Evolutionary conservation across 2,329 filamentous ascomycete genomes (phyloP).

Genomic region (Penicillium brasilianum): DNA sequence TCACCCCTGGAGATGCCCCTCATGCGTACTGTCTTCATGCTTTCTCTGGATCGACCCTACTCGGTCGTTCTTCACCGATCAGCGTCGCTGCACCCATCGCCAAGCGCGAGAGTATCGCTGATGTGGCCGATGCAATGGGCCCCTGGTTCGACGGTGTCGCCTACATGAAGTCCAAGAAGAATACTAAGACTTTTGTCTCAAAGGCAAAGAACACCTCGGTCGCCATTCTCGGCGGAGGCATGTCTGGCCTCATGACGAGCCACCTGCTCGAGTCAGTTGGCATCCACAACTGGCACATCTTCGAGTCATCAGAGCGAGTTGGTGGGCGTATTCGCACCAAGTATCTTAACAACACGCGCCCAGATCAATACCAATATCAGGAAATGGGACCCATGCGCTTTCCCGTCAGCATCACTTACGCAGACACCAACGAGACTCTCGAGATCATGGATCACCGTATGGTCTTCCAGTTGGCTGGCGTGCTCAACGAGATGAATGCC

Average conservation of each 20-base stretch:
- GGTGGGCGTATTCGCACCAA: slow-evolving; percentile 53
- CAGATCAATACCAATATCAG: slow-evolving; percentile 45
- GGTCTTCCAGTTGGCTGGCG: slow-evolving; percentile 50
- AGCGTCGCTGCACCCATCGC: slow-evolving; percentile 19
- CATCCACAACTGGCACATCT: slow-evolving; percentile 53
- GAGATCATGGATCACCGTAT: slow-evolving; percentile 51
- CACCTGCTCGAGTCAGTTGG: slow-evolving; percentile 52
- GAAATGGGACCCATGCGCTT: slow-evolving; percentile 56
- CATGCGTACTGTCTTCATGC: slow-evolving; percentile 43
- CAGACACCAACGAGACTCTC: slow-evolving; percentile 49
- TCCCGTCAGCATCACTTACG: slow-evolving; percentile 48
- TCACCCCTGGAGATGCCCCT: slow-evolving; percentile 38
- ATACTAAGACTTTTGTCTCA: slow-evolving; percentile 30
- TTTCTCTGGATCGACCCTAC: slow-evolving; percentile 32
- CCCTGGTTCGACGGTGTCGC: slow-evolving; percentile 50
- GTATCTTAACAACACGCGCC: slow-evolving; percentile 48
- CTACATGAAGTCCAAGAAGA: slow-evolving; percentile 41
- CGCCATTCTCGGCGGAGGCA: slow-evolving; percentile 48
- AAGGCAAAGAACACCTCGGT: slow-evolving; percentile 40
- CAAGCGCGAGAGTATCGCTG: slow-evolving; percentile 37
- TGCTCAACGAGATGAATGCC: slow-evolving; percentile 49
- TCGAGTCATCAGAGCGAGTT: slow-evolving; percentile 49
- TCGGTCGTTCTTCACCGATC: slow-evolving; percentile 34
- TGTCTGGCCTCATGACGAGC: slow-evolving; percentile 44
- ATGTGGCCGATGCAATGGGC: slow-evolving; percentile 44